Conservation (phyloP, 345 rosid species). For the thale cress (Arabidopsis thaliana) region DNA sequence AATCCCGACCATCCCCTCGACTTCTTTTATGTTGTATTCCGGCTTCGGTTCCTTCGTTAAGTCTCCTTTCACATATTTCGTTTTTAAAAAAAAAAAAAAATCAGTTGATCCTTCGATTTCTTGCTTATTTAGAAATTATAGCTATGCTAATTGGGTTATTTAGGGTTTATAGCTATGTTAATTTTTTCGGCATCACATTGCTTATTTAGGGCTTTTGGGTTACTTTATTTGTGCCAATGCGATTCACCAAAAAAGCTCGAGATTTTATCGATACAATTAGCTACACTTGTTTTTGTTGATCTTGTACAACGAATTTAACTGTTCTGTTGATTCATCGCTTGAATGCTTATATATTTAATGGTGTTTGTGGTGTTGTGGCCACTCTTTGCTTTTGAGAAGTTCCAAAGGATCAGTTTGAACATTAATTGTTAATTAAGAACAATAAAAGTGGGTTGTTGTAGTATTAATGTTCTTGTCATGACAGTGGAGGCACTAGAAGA, state of each 20-base stretch:
- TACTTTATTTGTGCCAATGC: neutral
- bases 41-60: slow-evolving; percentile 52
- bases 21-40: slow-evolving; percentile 43
- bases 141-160: neutral
- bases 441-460: no score
- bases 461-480: no score
- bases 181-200: no score
- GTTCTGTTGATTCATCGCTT: no score
- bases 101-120: neutral
- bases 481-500: no score
- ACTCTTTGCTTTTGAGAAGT: slow-evolving; percentile 48
- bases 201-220: no score
- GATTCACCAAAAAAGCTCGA: neutral
- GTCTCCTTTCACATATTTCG: neutral
- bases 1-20: slow-evolving; percentile 45
- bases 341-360: no score
- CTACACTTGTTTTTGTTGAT: no score
- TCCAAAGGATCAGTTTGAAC: no score
- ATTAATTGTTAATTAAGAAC: no score
- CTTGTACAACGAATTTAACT: no score
- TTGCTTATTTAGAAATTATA: neutral
- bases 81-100: no score
- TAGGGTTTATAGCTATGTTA: neutral
- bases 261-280: neutral
- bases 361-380: slow-evolving; percentile 55